Conservation (phyloP, 352 stramenopile species). For the Globisporangium cederbergense region DNA sequence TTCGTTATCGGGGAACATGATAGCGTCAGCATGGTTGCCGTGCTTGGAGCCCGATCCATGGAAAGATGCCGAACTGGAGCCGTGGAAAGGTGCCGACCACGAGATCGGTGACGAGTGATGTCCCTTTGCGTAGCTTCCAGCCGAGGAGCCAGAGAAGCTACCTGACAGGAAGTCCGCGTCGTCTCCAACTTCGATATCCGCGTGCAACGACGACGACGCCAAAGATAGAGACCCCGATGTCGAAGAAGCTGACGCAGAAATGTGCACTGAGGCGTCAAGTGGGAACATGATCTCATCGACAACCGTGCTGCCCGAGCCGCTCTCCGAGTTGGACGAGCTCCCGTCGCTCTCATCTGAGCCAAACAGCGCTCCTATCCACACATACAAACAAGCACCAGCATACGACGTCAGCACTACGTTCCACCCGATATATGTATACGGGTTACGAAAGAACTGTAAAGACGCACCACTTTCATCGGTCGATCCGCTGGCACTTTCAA, state of each 20-base stretch:
- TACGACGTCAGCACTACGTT: not conserved
- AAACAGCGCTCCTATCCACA: constrained; percentile 11
- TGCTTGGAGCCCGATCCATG: not conserved
- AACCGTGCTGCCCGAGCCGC: not conserved
- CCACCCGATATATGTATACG: not conserved
- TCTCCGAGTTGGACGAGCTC: constrained; percentile 3
- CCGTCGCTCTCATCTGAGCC: constrained; percentile 1
- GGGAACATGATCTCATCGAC: constrained; percentile 10
- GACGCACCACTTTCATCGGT: constrained; percentile 15
- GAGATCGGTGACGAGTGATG: not conserved
- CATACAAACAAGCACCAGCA: not conserved
- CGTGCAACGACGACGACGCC: not conserved
- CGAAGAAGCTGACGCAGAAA: not conserved
- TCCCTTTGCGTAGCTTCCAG: not conserved
- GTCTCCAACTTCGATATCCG: not conserved
- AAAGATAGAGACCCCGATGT: not conserved
- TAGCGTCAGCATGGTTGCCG: not conserved
- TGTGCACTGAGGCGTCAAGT: not conserved
- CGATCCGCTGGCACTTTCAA: not conserved
- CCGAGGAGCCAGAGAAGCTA: not conserved
- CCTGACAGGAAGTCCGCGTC: not conserved
- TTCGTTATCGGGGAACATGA: not conserved
- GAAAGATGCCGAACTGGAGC: not conserved
- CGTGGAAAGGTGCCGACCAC: not conserved
- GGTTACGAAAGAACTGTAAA: not conserved